Percentiles rank a stretch among this genome's conserved stretches.
Conservation (phyloP, 495 filamentous ascomycete genomes). For the Talaromyces stipitatus region DNA sequence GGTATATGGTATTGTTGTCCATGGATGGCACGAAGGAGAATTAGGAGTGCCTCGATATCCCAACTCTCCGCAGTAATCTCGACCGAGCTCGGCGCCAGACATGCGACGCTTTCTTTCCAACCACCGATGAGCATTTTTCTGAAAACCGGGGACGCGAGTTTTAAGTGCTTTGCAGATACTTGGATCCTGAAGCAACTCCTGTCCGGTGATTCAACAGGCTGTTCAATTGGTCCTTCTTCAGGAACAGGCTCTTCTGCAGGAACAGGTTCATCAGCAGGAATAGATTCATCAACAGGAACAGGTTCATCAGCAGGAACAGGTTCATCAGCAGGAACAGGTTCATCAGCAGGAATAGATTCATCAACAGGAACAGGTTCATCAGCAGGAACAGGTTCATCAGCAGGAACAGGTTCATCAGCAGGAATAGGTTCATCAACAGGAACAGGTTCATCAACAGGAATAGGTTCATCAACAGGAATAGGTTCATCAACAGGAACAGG, state of each 20-base stretch:
- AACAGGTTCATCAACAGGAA: too few relatives aligned
- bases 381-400: background rate
- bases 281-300: background rate
- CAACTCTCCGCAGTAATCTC: conserved; percentile 28
- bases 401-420: background rate
- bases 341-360: background rate
- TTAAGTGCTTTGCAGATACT: conserved; percentile 46
- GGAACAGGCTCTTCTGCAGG: background rate
- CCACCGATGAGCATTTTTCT: conserved; percentile 19
- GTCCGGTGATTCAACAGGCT: background rate
- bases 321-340: background rate
- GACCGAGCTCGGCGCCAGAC: conserved; percentile 29
- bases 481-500: background rate
- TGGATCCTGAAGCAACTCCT: conserved; percentile 21
- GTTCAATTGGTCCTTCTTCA: background rate
- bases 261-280: background rate
- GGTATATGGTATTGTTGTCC: conserved; percentile 34
- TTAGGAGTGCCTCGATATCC: conserved; percentile 35
- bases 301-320: background rate
- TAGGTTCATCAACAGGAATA: background rate
- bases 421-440: background rate
- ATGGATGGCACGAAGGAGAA: conserved; percentile 46
- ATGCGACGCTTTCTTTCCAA: conserved; percentile 28
- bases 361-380: background rate
- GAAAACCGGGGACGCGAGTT: conserved; percentile 40